These are phyloP conservation scores for Talaromyces adpressus DNA, from an alignment of 495 filamentous ascomycete species.

Conservation along the genomic window DNA sequence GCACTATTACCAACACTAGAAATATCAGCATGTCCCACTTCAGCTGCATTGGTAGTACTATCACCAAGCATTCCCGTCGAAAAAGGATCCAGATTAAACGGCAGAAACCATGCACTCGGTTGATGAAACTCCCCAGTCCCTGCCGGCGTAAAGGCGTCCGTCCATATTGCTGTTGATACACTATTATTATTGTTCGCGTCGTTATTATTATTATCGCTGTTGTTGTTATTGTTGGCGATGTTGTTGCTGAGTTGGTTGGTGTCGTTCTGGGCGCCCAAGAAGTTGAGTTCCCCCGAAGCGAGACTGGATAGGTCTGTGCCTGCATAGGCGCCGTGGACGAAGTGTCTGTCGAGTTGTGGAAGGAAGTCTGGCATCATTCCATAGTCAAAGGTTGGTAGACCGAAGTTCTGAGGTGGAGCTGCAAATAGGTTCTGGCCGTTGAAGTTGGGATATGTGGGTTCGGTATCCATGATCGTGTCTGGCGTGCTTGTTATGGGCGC, in stretches of 20 bases:
- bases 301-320: conserved; percentile 47
- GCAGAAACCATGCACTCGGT: conserved; percentile 86
- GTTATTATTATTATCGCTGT: conserved; percentile 2
- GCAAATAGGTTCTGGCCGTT: conserved; percentile 17
- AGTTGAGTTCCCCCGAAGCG: conserved; percentile 10
- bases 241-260: neutral
- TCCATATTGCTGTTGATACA: conserved; percentile 9
- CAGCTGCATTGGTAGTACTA: neutral
- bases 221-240: neutral
- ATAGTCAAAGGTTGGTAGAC: conserved; percentile 32
- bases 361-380: conserved; percentile 35
- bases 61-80: conserved; percentile 2
- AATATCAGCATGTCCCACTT: neutral
- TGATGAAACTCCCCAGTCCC: conserved; percentile 39
- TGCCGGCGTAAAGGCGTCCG: conserved; percentile 21
- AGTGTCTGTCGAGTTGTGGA: conserved; percentile 66
- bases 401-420: conserved; percentile 28
- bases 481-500: conserved; percentile 30
- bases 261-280: neutral
- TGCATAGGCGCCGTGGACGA: conserved; percentile 72
- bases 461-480: conserved; percentile 24
- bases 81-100: conserved; percentile 79
- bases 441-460: conserved; percentile 28
- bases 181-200: conserved; percentile 7
- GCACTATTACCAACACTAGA: neutral